Evolutionary conservation across 2,329 filamentous ascomycete species (phyloP).

Genomic region (Scedosporium aurantiacum): DNA sequence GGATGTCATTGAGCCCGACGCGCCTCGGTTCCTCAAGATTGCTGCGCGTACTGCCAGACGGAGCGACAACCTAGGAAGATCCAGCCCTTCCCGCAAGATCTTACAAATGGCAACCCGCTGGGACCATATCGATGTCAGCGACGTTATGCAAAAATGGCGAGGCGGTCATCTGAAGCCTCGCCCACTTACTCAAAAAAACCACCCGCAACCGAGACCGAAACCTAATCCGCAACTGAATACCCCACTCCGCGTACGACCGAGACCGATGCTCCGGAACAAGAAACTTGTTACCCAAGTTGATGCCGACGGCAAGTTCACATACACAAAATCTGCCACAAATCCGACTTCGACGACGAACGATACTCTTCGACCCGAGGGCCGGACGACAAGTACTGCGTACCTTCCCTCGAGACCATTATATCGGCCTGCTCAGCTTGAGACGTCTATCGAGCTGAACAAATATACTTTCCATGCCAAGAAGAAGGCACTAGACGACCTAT

Average conservation of each 20-base stretch:
- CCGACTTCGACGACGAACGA: neutral
- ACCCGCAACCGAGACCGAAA: neutral
- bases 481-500: constrained; percentile 42
- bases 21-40: constrained; percentile 48
- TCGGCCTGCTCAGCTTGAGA: constrained; percentile 47
- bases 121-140: constrained; percentile 47
- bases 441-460: constrained; percentile 19
- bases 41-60: constrained; percentile 46
- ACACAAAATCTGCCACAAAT: neutral
- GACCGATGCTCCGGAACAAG: neutral
- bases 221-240: neutral
- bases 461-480: constrained; percentile 40
- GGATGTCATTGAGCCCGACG: constrained; percentile 42
- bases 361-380: neutral
- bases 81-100: constrained; percentile 42
- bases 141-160: constrained; percentile 44
- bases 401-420: constrained; percentile 1
- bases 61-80: constrained; percentile 37
- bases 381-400: neutral
- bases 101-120: constrained; percentile 49
- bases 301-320: constrained; percentile 17
- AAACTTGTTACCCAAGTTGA: constrained; percentile 20
- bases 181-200: neutral
- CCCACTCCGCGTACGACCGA: neutral
- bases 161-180: constrained; percentile 32